Conservation (phyloP, 2,329 filamentous ascomycete genomes). For the Aspergillus sp. region DNA sequence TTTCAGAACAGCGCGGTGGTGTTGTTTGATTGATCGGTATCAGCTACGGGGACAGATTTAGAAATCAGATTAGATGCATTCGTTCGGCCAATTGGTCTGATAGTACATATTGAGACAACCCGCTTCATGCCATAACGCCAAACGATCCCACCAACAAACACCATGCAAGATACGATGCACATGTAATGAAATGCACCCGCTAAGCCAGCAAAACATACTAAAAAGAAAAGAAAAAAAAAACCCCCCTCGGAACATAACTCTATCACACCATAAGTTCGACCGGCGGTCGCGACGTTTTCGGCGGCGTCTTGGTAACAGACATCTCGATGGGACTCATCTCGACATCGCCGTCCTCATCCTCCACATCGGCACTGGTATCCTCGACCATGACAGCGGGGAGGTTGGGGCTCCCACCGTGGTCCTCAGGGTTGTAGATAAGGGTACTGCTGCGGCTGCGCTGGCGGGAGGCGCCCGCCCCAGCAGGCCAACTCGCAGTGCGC, state of each 20-base stretch:
- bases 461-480: conserved; percentile 20
- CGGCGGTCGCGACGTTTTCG: conserved; percentile 55
- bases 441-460: conserved; percentile 55
- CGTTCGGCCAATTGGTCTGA: too few species aligned
- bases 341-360: conserved; percentile 42
- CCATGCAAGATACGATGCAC: too few species aligned
- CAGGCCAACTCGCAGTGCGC: conserved; percentile 32
- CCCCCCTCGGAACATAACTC: background rate
- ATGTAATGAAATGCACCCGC: too few species aligned
- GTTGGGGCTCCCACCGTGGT: conserved; percentile 59
- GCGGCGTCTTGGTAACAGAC: conserved; percentile 43
- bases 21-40: conserved; percentile 30
- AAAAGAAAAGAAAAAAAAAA: background rate
- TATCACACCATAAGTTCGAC: conserved; percentile 55
- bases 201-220: background rate
- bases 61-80: background rate
- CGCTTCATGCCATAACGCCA: background rate
- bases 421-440: conserved; percentile 62
- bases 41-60: background rate
- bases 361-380: conserved; percentile 53
- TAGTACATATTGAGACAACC: background rate
- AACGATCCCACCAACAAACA: too few species aligned
- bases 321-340: conserved; percentile 44
- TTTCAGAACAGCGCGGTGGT: conserved; percentile 41
- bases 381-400: conserved; percentile 64